These are phyloP conservation scores for Leavenworthia alabamica DNA, from an alignment of 345 rosid genomes.

Conservation along the genomic window DNA sequence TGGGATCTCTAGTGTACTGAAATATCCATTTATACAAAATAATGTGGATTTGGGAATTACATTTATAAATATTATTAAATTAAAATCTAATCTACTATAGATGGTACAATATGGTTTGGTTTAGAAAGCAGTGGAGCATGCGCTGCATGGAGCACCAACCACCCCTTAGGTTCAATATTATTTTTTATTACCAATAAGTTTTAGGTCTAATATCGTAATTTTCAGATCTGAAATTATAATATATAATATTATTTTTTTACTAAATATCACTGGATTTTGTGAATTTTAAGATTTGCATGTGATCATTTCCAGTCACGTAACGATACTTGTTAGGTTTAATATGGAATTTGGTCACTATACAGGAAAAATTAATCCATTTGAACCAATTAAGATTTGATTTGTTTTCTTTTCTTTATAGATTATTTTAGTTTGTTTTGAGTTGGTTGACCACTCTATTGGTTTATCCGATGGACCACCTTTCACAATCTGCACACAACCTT, in stretches of 20 bases:
- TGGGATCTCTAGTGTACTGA: not conserved
- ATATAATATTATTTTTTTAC: too few species aligned
- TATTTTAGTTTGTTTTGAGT: not conserved
- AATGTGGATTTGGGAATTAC: not conserved
- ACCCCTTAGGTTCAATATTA: too few species aligned
- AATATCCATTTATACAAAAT: not conserved
- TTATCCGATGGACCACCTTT: not conserved
- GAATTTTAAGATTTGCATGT: too few species aligned
- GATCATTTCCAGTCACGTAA: too few species aligned
- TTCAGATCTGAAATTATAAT: too few species aligned
- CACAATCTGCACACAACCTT: too few species aligned
- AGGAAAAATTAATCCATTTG: not conserved
- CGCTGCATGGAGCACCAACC: not conserved
- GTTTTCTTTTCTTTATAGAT: not conserved
- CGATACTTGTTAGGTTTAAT: too few species aligned
- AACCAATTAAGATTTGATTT: not conserved
- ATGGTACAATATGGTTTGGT: not conserved
- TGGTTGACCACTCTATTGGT: not conserved
- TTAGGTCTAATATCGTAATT: too few species aligned
- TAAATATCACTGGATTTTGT: too few species aligned
- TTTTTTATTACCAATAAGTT: too few species aligned
- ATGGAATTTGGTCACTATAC: not conserved
- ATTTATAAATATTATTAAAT: not conserved
- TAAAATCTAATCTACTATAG: not conserved
- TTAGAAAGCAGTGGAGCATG: not conserved